phyloP scores from a whole-genome alignment of 176 grass and related monocot genomes.

The Tillandsia fasciculata region DNA sequence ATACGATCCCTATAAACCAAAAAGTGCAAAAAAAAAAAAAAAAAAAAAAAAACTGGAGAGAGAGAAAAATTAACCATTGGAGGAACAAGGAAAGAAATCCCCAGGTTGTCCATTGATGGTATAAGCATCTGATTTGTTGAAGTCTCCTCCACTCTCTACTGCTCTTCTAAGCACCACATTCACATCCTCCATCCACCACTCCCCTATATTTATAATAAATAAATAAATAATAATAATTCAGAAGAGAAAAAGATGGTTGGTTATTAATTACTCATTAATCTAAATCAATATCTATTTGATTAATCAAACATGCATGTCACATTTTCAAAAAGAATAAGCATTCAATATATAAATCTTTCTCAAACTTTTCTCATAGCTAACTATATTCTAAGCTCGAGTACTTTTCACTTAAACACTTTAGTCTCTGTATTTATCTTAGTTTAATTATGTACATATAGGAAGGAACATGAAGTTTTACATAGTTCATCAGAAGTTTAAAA shows the following conservation, averaged over 20 bases:
- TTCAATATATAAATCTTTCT: no score
- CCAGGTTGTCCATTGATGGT: constrained; percentile 17
- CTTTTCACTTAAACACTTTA: no score
- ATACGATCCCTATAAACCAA: no score
- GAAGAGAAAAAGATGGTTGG: no score
- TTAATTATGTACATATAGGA: background rate
- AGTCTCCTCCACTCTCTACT: background rate
- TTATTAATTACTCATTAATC: background rate
- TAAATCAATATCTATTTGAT: no score
- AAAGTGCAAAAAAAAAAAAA: no score
- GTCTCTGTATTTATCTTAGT: background rate
- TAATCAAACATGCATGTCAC: no score
- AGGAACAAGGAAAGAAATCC: constrained; percentile 7
- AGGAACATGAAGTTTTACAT: background rate
- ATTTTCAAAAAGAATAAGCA: no score
- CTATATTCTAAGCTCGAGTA: no score
- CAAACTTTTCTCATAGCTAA: no score
- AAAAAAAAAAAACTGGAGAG: background rate
- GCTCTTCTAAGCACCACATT: background rate
- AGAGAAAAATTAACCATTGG: background rate
- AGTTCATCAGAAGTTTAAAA: background rate
- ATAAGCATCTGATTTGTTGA: background rate
- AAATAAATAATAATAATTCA: background rate
- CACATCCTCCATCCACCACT: constrained; percentile 8
- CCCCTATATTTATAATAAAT: background rate